Percentiles rank a stretch among this genome's conserved stretches.
These are phyloP conservation scores for Penicilliopsis zonata DNA, from an alignment of 495 filamentous ascomycete genomes.

Conservation along the genomic window DNA sequence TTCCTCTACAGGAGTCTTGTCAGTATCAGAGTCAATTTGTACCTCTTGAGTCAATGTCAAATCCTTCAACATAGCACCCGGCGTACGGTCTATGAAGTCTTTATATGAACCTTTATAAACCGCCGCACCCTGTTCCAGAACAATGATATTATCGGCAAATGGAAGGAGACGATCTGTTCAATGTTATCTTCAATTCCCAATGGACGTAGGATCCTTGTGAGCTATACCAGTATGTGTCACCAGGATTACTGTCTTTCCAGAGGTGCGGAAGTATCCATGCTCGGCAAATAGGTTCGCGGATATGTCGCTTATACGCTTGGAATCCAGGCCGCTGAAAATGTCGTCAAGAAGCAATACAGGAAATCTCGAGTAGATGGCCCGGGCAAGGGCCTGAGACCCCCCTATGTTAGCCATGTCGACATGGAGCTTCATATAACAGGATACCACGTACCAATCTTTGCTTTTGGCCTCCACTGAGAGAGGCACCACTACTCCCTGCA, in stretches of 20 bases:
- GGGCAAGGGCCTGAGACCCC: slow-evolving; percentile 8
- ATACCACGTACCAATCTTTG: slow-evolving; percentile 13
- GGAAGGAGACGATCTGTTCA: slow-evolving; percentile 4
- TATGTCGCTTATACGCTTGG: slow-evolving; percentile 4
- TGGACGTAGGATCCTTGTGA: background rate
- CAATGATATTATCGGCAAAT: slow-evolving; percentile 7
- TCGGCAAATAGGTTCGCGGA: slow-evolving; percentile 5
- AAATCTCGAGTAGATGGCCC: slow-evolving; percentile 12
- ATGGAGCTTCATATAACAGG: background rate
- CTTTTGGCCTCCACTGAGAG: slow-evolving; percentile 22
- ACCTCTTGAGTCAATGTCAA: background rate
- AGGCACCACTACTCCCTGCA: slow-evolving; percentile 16
- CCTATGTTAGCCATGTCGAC: too few species aligned
- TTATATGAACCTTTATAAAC: slow-evolving; percentile 1
- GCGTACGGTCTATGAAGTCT: slow-evolving; percentile 1
- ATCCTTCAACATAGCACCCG: background rate
- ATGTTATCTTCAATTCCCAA: too few species aligned
- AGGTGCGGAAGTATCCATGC: slow-evolving; percentile 8
- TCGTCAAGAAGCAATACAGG: slow-evolving; percentile 22
- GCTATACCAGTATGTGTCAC: slow-evolving; percentile 3
- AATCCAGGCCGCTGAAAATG: slow-evolving; percentile 20
- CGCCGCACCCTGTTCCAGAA: slow-evolving; percentile 4
- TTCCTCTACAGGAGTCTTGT: background rate
- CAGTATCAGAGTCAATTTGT: background rate
- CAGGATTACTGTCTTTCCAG: slow-evolving; percentile 9